Evolutionary conservation across 352 stramenopile species (phyloP), one percentile per base, ranked within the genome.

Genomic region (Globisporangium apiculatum): DNA sequence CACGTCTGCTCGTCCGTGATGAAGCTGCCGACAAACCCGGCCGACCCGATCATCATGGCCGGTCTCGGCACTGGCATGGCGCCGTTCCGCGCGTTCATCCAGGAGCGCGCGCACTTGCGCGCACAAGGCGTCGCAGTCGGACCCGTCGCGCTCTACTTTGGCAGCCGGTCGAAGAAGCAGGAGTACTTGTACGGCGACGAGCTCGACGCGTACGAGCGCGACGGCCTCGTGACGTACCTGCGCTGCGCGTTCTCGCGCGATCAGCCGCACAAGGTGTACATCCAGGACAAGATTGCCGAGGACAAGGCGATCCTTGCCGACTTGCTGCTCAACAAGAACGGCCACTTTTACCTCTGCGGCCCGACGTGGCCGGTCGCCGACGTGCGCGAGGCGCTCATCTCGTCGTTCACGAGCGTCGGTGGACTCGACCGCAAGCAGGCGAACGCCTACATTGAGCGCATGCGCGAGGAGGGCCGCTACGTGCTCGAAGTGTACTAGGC

Each of bases 141-240:
- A 14, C 82, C 85, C 0, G 76, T 95, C 17, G 82, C 79, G 40
- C 68, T 97, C 15, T 97, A 99, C 80, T 99, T 99, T 83, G 96
- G 97, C 57, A 97, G 91, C 71, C 95, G 97, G 51, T 83, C 88
- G 65, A 83, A 85, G 54, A 64, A 85, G n/a, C 77, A 94, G 51
- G 97, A 99, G 77, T 99, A 96, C 70, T 76, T 99, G 35, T 99
- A 99, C 72, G 78, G 85, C 43, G 90, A 98, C 43, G 85, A 96
- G 66, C 73, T 93, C 24, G 82, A 95, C 57, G 65, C 75, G 61
- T 95, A 94, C 68, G 75, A 94, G 62, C 67, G 77, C 17, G 82
- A 94, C 37, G 87, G 87, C 0, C 61, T 96, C 47, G 69, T 97
- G 47, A 93, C 83, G 55, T 78, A 92, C 66, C 61, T 95, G 55